Conservation (phyloP, 257 asterid genomes). For the Solanum chilense region DNA sequence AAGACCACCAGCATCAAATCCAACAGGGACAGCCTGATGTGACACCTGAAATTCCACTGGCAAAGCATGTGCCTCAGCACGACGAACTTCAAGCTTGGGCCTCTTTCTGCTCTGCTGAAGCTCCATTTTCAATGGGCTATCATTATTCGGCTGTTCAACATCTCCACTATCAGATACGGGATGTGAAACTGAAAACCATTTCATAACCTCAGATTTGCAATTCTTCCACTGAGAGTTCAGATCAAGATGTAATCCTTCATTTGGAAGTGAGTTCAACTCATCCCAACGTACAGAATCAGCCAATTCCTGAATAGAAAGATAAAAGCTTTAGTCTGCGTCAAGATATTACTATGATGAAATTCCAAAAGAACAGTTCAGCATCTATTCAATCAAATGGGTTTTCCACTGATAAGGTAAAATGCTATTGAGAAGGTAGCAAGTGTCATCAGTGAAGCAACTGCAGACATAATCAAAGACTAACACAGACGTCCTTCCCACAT, state of each 20-base stretch:
- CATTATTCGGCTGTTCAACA: slow-evolving; percentile 33
- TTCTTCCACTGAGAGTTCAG: slow-evolving; percentile 67
- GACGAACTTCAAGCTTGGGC: slow-evolving; percentile 96
- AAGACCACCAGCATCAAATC: slow-evolving; percentile 35
- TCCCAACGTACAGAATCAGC: slow-evolving; percentile 71
- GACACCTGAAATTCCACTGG: slow-evolving; percentile 26
- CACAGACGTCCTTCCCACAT: neutral
- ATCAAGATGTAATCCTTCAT: slow-evolving; percentile 35
- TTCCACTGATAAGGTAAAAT: neutral
- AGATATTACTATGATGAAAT: neutral
- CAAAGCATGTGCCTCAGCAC: slow-evolving; percentile 70
- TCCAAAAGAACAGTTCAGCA: neutral
- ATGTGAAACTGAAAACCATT: slow-evolving; percentile 75
- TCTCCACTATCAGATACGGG: slow-evolving; percentile 31
- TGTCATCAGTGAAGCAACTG: neutral
- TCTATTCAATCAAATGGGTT: neutral
- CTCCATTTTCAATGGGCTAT: slow-evolving; percentile 31
- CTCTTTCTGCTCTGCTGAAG: slow-evolving; percentile 67
- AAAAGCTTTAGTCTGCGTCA: neutral
- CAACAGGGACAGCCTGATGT: slow-evolving; percentile 40
- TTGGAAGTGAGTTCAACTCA: slow-evolving; percentile 50
- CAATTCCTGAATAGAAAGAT: slow-evolving; percentile 52
- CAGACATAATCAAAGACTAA: neutral
- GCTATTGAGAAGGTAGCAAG: neutral
- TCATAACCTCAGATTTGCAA: slow-evolving; percentile 89